A percentile compares a stretch with the other conserved stretches of the same genome.
These are phyloP conservation scores for Theobroma grandiflorum DNA, from an alignment of 441 rosid genomes.

Conservation along the genomic window DNA sequence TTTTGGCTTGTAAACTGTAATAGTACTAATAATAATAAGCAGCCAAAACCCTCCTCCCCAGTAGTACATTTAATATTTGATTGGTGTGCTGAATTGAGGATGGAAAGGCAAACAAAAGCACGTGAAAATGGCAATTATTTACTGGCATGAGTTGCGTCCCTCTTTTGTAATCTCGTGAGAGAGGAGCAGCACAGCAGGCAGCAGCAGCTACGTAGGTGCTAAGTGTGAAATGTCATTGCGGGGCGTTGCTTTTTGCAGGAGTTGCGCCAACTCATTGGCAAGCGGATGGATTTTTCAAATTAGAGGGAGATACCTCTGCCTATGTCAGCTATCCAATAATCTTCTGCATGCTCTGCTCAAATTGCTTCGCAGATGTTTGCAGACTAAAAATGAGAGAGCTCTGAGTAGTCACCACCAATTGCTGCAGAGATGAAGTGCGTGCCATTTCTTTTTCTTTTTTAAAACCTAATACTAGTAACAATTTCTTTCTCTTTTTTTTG, in stretches of 20 bases:
- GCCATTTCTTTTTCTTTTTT: background rate
- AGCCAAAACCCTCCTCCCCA: too few species aligned
- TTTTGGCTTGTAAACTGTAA: too few species aligned
- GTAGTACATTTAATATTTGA: background rate
- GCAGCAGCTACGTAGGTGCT: too few species aligned
- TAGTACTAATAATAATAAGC: too few species aligned
- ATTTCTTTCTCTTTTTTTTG: background rate
- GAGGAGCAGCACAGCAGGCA: background rate
- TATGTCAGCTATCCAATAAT: background rate
- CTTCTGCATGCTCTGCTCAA: background rate
- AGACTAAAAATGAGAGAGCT: background rate
- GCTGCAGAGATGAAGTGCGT: background rate
- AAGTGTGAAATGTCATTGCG: too few species aligned
- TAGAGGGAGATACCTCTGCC: too few species aligned
- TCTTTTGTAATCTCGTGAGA: background rate
- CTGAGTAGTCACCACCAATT: background rate
- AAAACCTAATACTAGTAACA: background rate
- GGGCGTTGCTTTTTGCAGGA: too few species aligned
- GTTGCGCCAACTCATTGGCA: too few species aligned
- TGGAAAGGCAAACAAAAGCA: slow-evolving; percentile 29
- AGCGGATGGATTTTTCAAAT: too few species aligned
- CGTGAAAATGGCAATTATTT: slow-evolving; percentile 35
- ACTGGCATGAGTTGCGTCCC: slow-evolving; percentile 1
- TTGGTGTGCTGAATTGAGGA: too few species aligned
- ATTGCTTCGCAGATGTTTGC: too few species aligned